Evolutionary conservation across 371 early-diverging fungal genomes (phyloP).

Genomic region (Mortierella sp.): DNA sequence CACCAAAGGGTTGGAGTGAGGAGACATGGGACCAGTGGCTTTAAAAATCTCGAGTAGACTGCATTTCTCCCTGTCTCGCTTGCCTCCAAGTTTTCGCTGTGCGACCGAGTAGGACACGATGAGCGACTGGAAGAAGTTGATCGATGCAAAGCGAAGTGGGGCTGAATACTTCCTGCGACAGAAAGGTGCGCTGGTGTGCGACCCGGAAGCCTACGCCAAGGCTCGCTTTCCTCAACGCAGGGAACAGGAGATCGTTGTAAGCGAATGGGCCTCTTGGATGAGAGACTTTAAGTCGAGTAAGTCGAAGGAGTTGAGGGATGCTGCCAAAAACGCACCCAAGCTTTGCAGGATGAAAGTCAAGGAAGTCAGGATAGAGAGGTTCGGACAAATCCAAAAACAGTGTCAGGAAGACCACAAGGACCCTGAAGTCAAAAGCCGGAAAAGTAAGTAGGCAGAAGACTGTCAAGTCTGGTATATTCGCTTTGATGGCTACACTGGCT

Average conservation of each 20-base stretch:
- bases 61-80: too few species aligned
- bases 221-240: constrained; percentile 1
- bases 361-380: neutral
- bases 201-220: neutral
- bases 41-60: too few species aligned
- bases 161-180: constrained; percentile 1
- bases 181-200: neutral
- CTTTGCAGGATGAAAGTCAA: constrained; percentile 2
- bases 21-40: too few species aligned
- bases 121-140: constrained; percentile 2
- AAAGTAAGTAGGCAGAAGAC: too few species aligned
- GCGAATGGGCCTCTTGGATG: constrained; percentile 19
- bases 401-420: too few species aligned
- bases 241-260: constrained; percentile 4
- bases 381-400: too few species aligned
- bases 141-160: constrained; percentile 4
- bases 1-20: too few species aligned
- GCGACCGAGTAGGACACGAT: too few species aligned
- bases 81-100: too few species aligned
- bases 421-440: too few species aligned
- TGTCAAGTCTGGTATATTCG: too few species aligned
- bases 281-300: neutral
- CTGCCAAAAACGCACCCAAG: constrained; percentile 1
- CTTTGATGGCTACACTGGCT: too few species aligned
- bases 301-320: neutral